Base-by-base conservation (phyloP, 768 basidiomycete genomes). In the Coprinopsis marcescibilis region DNA sequence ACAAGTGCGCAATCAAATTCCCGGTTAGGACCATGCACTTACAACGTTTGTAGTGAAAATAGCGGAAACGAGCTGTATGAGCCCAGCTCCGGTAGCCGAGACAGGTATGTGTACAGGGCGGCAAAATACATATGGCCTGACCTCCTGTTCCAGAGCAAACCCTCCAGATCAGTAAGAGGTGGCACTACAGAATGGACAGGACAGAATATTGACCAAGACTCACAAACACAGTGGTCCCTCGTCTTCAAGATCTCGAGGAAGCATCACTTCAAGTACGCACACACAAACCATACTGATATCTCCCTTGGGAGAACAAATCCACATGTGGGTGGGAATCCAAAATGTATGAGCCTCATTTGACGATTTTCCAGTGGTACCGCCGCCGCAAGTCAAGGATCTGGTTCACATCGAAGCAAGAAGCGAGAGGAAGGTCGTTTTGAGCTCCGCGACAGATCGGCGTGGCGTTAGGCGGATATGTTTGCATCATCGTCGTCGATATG, bases 1-100 rank as follows among this genome's bases (percentile, higher is more conserved):
- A 78, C 55, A 70, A 75, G 81, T 82, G 43, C 36, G 58, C 37
- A 26, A 12, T 15, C 13, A 33, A 45, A 13, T 37, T n/a, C 20
- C 29, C n/a, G n/a, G n/a, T n/a, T n/a, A n/a, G n/a, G n/a, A n/a
- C n/a, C n/a, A n/a, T n/a, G n/a, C n/a, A n/a, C n/a, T n/a, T n/a
- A n/a, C n/a, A n/a, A n/a, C n/a, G n/a, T n/a, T n/a, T n/a, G n/a
- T n/a, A n/a, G n/a, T n/a, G n/a, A n/a, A n/a, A n/a, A n/a, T n/a
- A n/a, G n/a, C n/a, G n/a, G n/a, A n/a, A n/a, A n/a, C n/a, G n/a
- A n/a, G n/a, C n/a, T n/a, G n/a, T 36, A 11, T 36, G 8, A 11
- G 7, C 12, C 12, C 7, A 17, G 19, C 17, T 36, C 35, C 19
- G 35, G 15, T 7, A 36, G 29, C 29, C 8, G n/a, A 8, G 29